phyloP scores from a whole-genome alignment of 352 stramenopile genomes.

The Pythium sp. region DNA sequence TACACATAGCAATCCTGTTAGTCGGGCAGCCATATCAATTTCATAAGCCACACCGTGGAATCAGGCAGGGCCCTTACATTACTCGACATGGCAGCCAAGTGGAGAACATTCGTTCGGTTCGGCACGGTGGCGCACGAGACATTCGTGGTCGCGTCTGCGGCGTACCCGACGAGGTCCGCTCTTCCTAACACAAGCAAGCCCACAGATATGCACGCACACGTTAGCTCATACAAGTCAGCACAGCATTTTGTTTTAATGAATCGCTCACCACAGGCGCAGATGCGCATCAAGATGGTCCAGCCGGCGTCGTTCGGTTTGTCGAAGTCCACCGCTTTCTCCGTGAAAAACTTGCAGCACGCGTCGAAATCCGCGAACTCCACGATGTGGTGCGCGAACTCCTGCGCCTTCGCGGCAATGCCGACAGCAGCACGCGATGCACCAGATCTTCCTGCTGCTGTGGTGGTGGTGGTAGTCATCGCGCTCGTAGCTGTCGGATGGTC shows the following conservation, averaged over 20 bases:
- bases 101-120: conserved; percentile 76
- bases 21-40: not conserved
- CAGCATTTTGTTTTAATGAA: not conserved
- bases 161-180: conserved; percentile 54
- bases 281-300: conserved; percentile 81
- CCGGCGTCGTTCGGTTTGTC: conserved; percentile 53
- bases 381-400: conserved; percentile 73
- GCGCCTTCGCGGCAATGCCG: conserved; percentile 26
- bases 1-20: not conserved
- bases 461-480: not conserved
- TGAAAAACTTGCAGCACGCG: conserved; percentile 57
- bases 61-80: conserved; percentile 37
- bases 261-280: conserved; percentile 59
- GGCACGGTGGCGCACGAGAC: conserved; percentile 47
- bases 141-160: conserved; percentile 57
- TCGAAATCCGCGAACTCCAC: conserved; percentile 70
- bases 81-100: conserved; percentile 70
- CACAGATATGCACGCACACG: not conserved
- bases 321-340: conserved; percentile 58
- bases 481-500: not conserved
- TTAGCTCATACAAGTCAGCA: not conserved
- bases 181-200: conserved; percentile 34
- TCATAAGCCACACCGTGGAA: not conserved
- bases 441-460: not conserved
- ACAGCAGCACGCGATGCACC: not conserved